A percentile compares a stretch with the other conserved stretches of the same genome.
These are phyloP conservation scores for Basipetospora chlamydospora DNA, from an alignment of 2,329 filamentous ascomycete species.

Conservation along the genomic window DNA sequence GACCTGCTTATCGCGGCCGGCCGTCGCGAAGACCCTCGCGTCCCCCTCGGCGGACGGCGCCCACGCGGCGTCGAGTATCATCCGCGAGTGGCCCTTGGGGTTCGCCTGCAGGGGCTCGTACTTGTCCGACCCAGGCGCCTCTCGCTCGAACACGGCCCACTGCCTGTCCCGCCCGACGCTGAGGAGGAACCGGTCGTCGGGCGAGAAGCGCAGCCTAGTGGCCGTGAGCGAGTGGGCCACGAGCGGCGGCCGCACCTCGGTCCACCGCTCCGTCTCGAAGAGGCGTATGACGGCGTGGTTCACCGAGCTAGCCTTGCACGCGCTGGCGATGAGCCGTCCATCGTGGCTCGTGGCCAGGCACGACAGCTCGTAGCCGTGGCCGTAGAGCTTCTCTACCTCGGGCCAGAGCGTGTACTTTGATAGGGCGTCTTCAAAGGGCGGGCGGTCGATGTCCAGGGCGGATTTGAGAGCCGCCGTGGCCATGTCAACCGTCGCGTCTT, in stretches of 20 bases:
- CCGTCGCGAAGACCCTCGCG: slow-evolving; percentile 59
- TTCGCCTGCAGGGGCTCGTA: slow-evolving; percentile 53
- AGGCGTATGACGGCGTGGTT: slow-evolving; percentile 91
- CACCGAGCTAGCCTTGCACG: slow-evolving; percentile 80
- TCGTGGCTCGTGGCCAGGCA: slow-evolving; percentile 67
- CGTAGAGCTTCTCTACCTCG: slow-evolving; percentile 91
- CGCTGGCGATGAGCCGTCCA: slow-evolving; percentile 67
- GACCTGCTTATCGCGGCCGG: slow-evolving; percentile 75
- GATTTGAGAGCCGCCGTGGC: slow-evolving; percentile 42
- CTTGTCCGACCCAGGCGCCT: slow-evolving; percentile 15
- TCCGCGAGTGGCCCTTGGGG: slow-evolving; percentile 74
- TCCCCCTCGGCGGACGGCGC: slow-evolving; percentile 34
- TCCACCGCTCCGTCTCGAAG: slow-evolving; percentile 78
- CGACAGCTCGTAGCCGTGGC: slow-evolving; percentile 93
- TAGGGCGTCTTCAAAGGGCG: slow-evolving; percentile 80
- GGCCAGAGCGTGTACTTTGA: slow-evolving; percentile 89
- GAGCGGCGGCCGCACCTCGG: slow-evolving; percentile 70
- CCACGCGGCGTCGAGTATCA: slow-evolving; percentile 88
- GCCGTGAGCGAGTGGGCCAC: slow-evolving; percentile 79
- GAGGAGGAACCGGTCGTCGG: slow-evolving; percentile 58
- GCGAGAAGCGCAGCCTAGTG: slow-evolving; percentile 66
- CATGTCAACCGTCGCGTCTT: slow-evolving; percentile 34
- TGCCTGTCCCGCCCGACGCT: slow-evolving; percentile 86
- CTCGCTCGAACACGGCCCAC: slow-evolving; percentile 67
- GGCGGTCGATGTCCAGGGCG: slow-evolving; percentile 51